Evolutionary conservation across 768 basidiomycete genomes (phyloP).

Genomic region (Hygrocybe coccinea): DNA sequence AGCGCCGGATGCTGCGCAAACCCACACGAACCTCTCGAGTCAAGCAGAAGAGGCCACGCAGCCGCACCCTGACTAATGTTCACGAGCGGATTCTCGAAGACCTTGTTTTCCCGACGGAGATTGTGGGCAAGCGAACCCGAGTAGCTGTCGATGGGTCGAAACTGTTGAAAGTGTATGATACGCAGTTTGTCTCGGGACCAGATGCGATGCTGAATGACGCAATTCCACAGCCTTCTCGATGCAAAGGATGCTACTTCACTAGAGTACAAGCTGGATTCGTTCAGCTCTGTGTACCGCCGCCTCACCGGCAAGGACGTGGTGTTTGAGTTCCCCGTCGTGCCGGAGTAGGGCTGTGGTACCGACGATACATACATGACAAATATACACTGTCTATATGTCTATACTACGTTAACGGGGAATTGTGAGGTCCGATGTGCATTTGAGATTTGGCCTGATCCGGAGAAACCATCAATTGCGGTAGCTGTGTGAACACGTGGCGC

Average conservation of each 20-base stretch:
- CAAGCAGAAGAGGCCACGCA: slow-evolving; percentile 94
- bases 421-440: slow-evolving; percentile 13
- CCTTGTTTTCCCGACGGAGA: slow-evolving; percentile 98
- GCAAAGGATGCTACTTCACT: slow-evolving; percentile 95
- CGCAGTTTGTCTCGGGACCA: not conserved
- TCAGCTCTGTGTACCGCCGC: slow-evolving; percentile 93
- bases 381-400: too few species aligned
- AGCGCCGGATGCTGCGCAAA: slow-evolving; percentile 97
- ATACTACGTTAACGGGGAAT: slow-evolving; percentile 17
- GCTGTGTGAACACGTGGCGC: too few species aligned
- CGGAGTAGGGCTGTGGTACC: slow-evolving; percentile 45
- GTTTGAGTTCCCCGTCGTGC: slow-evolving; percentile 82
- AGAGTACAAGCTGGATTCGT: slow-evolving; percentile 99
- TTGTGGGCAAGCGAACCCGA: slow-evolving; percentile 97
- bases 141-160: slow-evolving; percentile 91
- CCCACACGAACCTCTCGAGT: slow-evolving; percentile 90
- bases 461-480: too few species aligned
- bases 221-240: slow-evolving; percentile 79
- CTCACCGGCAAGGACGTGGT: slow-evolving; percentile 96
- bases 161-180: slow-evolving; percentile 94
- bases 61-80: slow-evolving; percentile 92
- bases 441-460: slow-evolving; percentile 10
- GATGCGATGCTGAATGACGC: not conserved
- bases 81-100: slow-evolving; percentile 99
- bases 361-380: too few species aligned